Conservation (phyloP, 2,329 filamentous ascomycete genomes). For the Cladosporium sphaerospermum region DNA sequence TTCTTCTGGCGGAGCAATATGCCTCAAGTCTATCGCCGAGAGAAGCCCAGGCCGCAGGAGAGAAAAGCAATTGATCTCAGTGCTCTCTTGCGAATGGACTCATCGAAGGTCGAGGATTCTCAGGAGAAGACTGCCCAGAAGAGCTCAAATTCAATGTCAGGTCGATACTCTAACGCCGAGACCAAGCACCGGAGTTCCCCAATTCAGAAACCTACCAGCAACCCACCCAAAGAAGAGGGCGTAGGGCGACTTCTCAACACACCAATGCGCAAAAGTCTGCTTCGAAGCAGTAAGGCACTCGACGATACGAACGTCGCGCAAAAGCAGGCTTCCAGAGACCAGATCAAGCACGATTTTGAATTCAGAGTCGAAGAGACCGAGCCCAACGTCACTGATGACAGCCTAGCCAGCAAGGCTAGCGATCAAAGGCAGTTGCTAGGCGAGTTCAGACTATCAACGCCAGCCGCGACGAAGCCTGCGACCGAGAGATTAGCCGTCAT, state of each 20-base stretch:
- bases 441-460: conserved; percentile 16
- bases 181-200: background rate
- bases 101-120: conserved; percentile 1
- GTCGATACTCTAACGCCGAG: no score
- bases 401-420: conserved; percentile 22
- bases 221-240: no score
- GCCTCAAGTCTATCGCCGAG: conserved; percentile 19
- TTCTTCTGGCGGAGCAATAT: conserved; percentile 26
- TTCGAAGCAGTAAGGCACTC: conserved; percentile 18
- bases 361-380: conserved; percentile 10
- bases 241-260: background rate
- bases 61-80: background rate
- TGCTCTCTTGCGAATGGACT: conserved; percentile 8
- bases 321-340: background rate
- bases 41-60: conserved; percentile 8
- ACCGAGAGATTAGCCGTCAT: background rate
- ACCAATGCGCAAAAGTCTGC: conserved; percentile 21
- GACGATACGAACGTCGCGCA: background rate
- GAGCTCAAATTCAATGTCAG: no score
- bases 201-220: background rate
- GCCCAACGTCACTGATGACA: conserved; percentile 13
- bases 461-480: conserved; percentile 1
- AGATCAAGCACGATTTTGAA: conserved; percentile 7
- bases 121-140: no score
- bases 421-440: conserved; percentile 26